Conservation (phyloP, 2,329 filamentous ascomycete genomes). For the Pseudogymnoascus sp. region DNA sequence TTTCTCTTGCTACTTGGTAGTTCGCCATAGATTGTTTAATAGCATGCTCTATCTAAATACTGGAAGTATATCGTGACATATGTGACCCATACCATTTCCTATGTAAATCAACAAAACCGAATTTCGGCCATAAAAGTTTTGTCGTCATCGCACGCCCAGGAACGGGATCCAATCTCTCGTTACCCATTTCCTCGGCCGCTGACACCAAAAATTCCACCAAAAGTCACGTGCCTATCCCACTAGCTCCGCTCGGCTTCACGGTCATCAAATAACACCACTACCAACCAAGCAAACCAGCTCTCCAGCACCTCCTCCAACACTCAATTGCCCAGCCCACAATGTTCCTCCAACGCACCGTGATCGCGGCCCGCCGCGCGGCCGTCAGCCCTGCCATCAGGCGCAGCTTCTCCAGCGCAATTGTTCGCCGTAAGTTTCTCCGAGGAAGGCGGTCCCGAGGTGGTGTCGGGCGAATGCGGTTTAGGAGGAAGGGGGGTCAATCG, state of each 20-base stretch:
- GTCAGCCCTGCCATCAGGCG: conserved; percentile 45
- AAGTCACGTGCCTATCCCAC: conserved; percentile 3
- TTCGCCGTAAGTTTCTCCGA: conserved; percentile 45
- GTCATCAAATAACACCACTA: conserved; percentile 9
- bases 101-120: background rate
- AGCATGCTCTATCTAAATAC: conserved; percentile 7
- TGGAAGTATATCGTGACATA: background rate
- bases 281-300: background rate
- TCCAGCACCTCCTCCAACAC: conserved; percentile 17
- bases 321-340: conserved; percentile 35
- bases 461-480: conserved; percentile 6
- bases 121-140: background rate
- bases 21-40: conserved; percentile 8
- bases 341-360: conserved; percentile 56
- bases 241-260: conserved; percentile 7
- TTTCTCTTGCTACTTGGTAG: conserved; percentile 1
- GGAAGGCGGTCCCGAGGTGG: background rate
- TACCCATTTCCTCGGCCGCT: background rate
- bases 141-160: background rate
- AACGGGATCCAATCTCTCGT: conserved; percentile 1
- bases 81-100: background rate
- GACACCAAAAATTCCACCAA: background rate
- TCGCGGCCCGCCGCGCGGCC: conserved; percentile 51
- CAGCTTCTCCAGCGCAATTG: conserved; percentile 50
- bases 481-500: background rate